phyloP scores from a whole-genome alignment of 176 grass and related monocot genomes.

The Aegilops longissima region DNA sequence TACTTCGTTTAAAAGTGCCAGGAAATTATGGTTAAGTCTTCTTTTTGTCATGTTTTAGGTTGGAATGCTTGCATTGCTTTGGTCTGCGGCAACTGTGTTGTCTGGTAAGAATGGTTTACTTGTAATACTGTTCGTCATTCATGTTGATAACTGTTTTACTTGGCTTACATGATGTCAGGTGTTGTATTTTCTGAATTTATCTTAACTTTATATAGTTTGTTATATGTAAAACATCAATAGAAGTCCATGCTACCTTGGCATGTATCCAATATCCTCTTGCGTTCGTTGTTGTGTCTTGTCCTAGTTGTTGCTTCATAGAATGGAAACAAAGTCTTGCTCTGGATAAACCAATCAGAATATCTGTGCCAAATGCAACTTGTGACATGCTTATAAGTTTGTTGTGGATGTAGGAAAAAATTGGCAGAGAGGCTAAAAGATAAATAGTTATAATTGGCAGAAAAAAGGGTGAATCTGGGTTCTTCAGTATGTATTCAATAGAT shows the following conservation, averaged over 20 bases:
- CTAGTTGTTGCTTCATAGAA: neutral
- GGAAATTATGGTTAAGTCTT: slow-evolving; percentile 8
- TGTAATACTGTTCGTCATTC: neutral
- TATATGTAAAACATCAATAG: neutral
- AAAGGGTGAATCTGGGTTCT: slow-evolving; percentile 17
- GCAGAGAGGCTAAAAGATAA: neutral
- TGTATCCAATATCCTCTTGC: neutral
- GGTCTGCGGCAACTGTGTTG: slow-evolving; percentile 88
- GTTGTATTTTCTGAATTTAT: slow-evolving; percentile 1
- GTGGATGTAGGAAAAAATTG: slow-evolving; percentile 4
- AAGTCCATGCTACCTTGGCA: neutral
- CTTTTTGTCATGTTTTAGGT: slow-evolving; percentile 52
- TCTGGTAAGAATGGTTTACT: slow-evolving; percentile 67
- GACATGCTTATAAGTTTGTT: neutral
- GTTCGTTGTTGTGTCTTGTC: neutral
- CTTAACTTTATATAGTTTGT: neutral
- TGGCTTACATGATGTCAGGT: neutral
- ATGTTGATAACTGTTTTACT: neutral
- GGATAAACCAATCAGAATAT: neutral
- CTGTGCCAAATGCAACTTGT: neutral
- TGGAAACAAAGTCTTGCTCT: neutral
- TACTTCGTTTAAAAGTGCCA: slow-evolving; percentile 4
- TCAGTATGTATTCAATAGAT: neutral
- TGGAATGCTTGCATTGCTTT: slow-evolving; percentile 99
- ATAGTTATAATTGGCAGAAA: neutral